Evolutionary conservation across 331 rosid genomes (phyloP), one percentile per base, ranked within the genome.

Genomic region (Cydonia oblonga): DNA sequence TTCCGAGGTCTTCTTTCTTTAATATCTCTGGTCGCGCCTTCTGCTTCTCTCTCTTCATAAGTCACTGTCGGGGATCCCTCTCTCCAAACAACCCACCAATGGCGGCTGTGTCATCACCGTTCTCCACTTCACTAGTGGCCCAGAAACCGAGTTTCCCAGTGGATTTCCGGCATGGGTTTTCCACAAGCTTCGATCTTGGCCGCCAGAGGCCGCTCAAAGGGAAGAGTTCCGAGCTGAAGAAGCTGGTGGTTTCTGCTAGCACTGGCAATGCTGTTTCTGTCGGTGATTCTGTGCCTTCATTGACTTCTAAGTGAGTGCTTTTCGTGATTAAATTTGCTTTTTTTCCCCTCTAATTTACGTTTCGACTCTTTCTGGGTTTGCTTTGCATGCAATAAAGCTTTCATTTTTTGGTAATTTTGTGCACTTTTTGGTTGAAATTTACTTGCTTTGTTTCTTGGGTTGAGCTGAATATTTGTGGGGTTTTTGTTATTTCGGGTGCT

Each of bases 241-340:
- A 69, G 64, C 68, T 67, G 51, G 76, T 18, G 15, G 75, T 77
- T 40, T 80, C 82, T 70, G 81, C 81, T 56, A 59, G 30, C 73
- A 75, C 52, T 52, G 67, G 61, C 11, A 81, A 71, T 84, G 88
- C 81, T 19, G 79, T 74, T 67, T 74, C 83, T 64, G 52, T 79
- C 42, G 63, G 30, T 66, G 77, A 77, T 33, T 56, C 86, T 33
- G 57, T 42, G 14, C 75, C 80, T 58, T 25, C 82, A 20, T 16
- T 76, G 65, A 49, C 73, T 73, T 74, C 82, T 57, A 57, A 68
- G 88, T 85, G 40, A 66, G 82, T 74, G 26, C 4, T 61, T 16
- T 6, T 60, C n/a, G 6, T 40, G 6, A n/a, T 53, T n/a, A 9
- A 18, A 38, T 22, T 38, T 73, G 3, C 5, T 14, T 28, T 46